These are phyloP conservation scores for Musa schizocarpa DNA, from an alignment of 176 grass and related monocot genomes.

Conservation along the genomic window DNA sequence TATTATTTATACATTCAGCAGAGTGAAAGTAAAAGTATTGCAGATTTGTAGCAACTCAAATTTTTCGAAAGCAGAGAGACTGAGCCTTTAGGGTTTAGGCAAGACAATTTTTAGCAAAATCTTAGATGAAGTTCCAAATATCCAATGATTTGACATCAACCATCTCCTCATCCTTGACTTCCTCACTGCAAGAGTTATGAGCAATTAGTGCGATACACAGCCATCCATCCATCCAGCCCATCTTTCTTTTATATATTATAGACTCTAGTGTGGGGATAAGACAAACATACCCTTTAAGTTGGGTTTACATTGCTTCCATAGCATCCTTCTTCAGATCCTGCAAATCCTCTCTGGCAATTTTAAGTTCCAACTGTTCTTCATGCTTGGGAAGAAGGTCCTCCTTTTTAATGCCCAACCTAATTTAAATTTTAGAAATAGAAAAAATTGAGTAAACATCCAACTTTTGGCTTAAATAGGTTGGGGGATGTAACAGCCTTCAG, in stretches of 20 bases:
- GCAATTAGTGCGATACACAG: background rate
- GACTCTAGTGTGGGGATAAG: background rate
- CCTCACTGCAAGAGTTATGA: conserved; percentile 44
- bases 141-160: conserved; percentile 67
- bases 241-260: too few species aligned
- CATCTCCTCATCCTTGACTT: conserved; percentile 88
- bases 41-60: too few species aligned
- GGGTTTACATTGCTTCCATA: conserved; percentile 69
- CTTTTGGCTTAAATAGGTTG: background rate
- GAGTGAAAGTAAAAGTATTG: too few species aligned
- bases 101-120: background rate
- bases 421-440: conserved; percentile 23
- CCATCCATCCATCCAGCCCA: too few species aligned
- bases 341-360: conserved; percentile 66
- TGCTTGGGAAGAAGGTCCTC: conserved; percentile 93
- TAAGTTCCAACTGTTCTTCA: conserved; percentile 59
- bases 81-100: background rate
- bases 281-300: conserved; percentile 56
- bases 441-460: background rate
- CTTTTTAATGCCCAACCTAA: conserved; percentile 64
- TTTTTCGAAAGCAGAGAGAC: too few species aligned
- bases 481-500: background rate
- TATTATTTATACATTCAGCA: too few species aligned
- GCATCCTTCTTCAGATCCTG: conserved; percentile 64
- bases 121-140: conserved; percentile 68